Conservation (phyloP, 2,329 filamentous ascomycete species). For the Drechslerella dactyloides region DNA sequence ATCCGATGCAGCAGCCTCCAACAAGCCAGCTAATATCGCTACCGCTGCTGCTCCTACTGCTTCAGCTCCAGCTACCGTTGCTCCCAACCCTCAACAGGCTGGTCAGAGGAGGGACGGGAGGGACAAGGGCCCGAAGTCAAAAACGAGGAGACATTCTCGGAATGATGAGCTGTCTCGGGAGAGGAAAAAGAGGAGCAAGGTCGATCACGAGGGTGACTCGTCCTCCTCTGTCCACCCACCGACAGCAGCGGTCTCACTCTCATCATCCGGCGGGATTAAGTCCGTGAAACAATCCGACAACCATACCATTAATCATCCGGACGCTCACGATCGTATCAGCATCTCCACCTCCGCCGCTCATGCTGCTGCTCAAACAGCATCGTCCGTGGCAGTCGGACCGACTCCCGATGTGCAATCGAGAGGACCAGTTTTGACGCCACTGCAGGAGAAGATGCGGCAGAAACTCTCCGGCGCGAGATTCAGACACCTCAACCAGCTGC, state of each 20-base stretch:
- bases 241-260: constrained; percentile 12
- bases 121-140: constrained; percentile 38
- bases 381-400: constrained; percentile 3
- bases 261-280: constrained; percentile 25
- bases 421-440: constrained; percentile 72
- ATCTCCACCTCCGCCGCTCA: too few species aligned
- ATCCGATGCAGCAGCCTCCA: constrained; percentile 56
- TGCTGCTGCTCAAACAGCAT: neutral
- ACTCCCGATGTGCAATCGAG: constrained; percentile 57
- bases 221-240: neutral
- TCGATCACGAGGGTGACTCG: constrained; percentile 9
- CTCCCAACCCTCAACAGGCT: constrained; percentile 56
- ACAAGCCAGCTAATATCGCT: constrained; percentile 4
- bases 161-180: constrained; percentile 18
- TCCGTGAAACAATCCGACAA: constrained; percentile 20
- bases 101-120: constrained; percentile 56
- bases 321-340: constrained; percentile 10
- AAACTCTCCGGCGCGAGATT: constrained; percentile 96
- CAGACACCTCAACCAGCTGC: constrained; percentile 93
- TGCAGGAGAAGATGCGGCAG: constrained; percentile 91
- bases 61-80: neutral
- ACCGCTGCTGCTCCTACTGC: neutral
- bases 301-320: constrained; percentile 17
- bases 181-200: constrained; percentile 51
- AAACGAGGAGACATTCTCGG: constrained; percentile 12